A percentile compares a stretch with the other conserved stretches of the same genome.
phyloP scores from a whole-genome alignment of 2,329 filamentous ascomycete genomes.

The Penicillium decumbens region DNA sequence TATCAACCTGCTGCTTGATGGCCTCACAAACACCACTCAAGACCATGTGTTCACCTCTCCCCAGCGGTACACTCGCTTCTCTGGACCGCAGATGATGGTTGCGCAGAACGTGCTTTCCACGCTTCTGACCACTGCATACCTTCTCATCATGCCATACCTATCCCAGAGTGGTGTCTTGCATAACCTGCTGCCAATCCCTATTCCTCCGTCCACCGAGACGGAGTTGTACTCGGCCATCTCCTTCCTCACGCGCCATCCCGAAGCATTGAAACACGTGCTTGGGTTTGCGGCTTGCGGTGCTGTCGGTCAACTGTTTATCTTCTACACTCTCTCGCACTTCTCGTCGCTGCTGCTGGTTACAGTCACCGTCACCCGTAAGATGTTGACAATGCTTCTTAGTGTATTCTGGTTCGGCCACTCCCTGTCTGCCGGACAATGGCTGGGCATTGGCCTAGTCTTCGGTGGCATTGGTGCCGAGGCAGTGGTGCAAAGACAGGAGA shows the following conservation, averaged over 20 bases:
- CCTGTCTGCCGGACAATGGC: slow-evolving; percentile 83
- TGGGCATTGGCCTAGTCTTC: slow-evolving; percentile 88
- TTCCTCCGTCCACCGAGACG: slow-evolving; percentile 55
- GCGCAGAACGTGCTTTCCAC: slow-evolving; percentile 89
- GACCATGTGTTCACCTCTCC: slow-evolving; percentile 78
- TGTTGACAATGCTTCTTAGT: slow-evolving; percentile 97
- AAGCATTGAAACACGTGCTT: slow-evolving; percentile 80
- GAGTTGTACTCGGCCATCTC: slow-evolving; percentile 74
- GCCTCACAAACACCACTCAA: slow-evolving; percentile 92
- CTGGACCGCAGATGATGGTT: slow-evolving; percentile 98
- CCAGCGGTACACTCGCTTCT: slow-evolving; percentile 66
- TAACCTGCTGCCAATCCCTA: slow-evolving; percentile 62
- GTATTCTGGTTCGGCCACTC: slow-evolving; percentile 91
- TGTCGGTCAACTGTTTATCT: slow-evolving; percentile 94
- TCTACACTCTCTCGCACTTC: slow-evolving; percentile 90
- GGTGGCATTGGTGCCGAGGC: slow-evolving; percentile 91
- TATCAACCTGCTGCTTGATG: slow-evolving; percentile 92
- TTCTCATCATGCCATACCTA: slow-evolving; percentile 75
- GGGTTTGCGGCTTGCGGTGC: slow-evolving; percentile 88
- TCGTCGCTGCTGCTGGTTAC: slow-evolving; percentile 89
- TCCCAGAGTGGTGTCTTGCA: slow-evolving; percentile 61
- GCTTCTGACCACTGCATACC: slow-evolving; percentile 68
- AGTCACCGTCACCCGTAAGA: slow-evolving; percentile 95
- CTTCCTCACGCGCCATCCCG: slow-evolving; percentile 75
- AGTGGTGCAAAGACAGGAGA: slow-evolving; percentile 73